Evolutionary conservation across 2,329 filamentous ascomycete species (phyloP), one percentile per base, ranked within the genome.

Genomic region (Colletotrichum sp.): DNA sequence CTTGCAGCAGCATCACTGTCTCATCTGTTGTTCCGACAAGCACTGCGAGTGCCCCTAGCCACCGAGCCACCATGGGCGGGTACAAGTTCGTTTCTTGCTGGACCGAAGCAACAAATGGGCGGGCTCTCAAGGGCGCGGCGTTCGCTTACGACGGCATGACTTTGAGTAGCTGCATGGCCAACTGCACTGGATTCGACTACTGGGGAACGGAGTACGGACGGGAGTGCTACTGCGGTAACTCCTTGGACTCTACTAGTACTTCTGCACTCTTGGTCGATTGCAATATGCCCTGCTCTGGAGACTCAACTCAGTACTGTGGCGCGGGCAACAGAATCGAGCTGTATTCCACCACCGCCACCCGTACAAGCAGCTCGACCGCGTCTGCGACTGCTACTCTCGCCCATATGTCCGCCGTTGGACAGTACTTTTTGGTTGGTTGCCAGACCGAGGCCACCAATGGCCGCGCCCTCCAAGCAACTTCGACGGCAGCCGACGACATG

Each of bases 21-120:
- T 65, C 73, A 9, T 60, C 79, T 9, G 70, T 77, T 24, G 34
- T 34, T 15, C 30, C 76, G 59, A 69, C 80, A 9, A 79, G 77
- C 24, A 79, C 80, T 43, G 74, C 69, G 3, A 78, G 84, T 7
- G 80, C 79, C 21, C 82, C 82, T n/a, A 83, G 80, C 61, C 85
- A 86, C 73, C 85, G 85, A 61, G 79, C 82, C 9, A 82, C 80
- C 1, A 80, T 90, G 6, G 85, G 85, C 71, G 86, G 88, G 60
- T 94, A 92, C 86, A 85, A 86, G 63, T 88, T 91, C 77, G 82
- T 89, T 16, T 93, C 93, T 70, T 95, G 93, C 84, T 93, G 90
- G 80, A 86, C 84, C 32, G 89, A 90, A 77, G 79, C 84, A 71
- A 84, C 83, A 15, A 87, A 86, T 9, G 84, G 84, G 13, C 86